Conservation (phyloP, 305 asterid genomes). For the Solanum hybrid region DNA sequence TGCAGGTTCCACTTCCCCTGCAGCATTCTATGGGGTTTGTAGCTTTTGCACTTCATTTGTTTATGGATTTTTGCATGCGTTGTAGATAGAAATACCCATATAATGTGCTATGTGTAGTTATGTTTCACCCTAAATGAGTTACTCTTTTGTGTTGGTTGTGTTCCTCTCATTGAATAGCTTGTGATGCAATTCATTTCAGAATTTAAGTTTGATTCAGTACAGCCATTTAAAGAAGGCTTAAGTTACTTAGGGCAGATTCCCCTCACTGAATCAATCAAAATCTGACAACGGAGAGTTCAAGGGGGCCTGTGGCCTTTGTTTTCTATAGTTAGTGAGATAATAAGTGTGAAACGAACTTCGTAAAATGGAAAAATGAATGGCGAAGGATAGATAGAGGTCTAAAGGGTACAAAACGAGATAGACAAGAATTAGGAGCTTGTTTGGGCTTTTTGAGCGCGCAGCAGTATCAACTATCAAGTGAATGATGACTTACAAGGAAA, state of each 20-base stretch:
- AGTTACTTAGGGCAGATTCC: neutral
- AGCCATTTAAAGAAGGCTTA: neutral
- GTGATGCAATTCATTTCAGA: neutral
- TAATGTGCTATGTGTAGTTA: neutral
- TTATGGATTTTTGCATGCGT: neutral
- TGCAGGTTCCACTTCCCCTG: slow-evolving; percentile 47
- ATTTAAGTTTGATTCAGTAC: neutral
- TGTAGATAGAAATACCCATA: neutral
- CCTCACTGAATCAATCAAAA: neutral
- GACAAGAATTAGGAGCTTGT: neutral
- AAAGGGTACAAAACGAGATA: neutral
- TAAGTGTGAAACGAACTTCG: neutral
- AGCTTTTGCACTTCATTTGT: neutral
- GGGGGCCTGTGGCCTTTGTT: neutral
- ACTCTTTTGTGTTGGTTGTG: neutral
- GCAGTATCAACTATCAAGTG: neutral
- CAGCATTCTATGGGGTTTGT: slow-evolving; percentile 92
- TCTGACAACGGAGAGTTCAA: neutral
- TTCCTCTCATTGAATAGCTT: neutral
- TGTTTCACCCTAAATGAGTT: neutral
- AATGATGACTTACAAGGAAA: neutral
- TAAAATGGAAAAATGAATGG: neutral
- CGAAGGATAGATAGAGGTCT: neutral
- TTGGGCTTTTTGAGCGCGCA: neutral
- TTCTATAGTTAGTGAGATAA: neutral